Base-by-base conservation (phyloP, 352 stramenopile genomes). In the Phytophthora pini region DNA sequence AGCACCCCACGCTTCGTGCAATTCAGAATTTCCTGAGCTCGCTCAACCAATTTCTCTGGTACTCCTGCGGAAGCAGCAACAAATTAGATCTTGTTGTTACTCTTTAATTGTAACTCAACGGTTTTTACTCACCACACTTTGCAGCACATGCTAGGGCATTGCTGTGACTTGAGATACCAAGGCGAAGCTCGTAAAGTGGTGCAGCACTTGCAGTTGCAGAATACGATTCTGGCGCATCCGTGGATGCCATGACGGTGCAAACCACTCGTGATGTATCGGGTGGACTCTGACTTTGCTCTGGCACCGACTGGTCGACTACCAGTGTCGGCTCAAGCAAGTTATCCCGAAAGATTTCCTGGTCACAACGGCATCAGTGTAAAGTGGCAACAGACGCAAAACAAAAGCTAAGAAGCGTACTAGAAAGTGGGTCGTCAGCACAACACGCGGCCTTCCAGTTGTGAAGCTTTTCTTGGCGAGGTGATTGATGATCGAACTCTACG, bases 341-440 rank as follows among this genome's bases (percentile, higher is more conserved):
- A 26, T 82, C 55, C 26, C 77, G 77, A 55, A 90, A 89, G 9
- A 91, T 85, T 68, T 91, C 82, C 82, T 90, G 61, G 9, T 53
- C 10, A 44, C 27, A 27, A 58, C 1, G 4, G 24, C 27, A 44
- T 61, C 13, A 61, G 39, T 36, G 26, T 59, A 48, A n/a, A 12
- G 11, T 36, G 10, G 31, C 17, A 52, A 20, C 11, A 26, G 6
- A 65, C 17, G 38, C 11, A 60, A 32, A 38, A 44, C 2, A 9
- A 53, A 15, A 13, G 27, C 5, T 50, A n/a, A 22, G 7, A 64
- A 43, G 39, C 17, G 24, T 68, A 95, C 88, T 74, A 95, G 59
- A 20, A 94, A 80, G 43, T 96, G 88, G 7, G 88, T 95, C 0
- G 88, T 95, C 26, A 96, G 65, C 17, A 96, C 61, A 40, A 91